These are phyloP conservation scores for Eucalyptus coolabah DNA, from an alignment of 345 rosid genomes.

Conservation along the genomic window DNA sequence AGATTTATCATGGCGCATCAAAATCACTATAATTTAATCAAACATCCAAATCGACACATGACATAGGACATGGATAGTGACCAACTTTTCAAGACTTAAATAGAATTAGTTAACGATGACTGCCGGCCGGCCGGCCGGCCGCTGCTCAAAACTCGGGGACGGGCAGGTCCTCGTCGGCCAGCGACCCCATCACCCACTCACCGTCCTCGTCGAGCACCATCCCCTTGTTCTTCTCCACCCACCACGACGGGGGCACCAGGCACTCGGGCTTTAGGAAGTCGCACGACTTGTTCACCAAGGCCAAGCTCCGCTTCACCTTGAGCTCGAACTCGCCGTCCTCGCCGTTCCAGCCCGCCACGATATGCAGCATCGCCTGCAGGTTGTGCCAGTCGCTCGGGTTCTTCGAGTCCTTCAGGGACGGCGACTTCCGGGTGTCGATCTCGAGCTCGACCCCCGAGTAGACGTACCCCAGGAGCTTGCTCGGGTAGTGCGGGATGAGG, in stretches of 20 bases:
- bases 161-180: constrained; percentile 55
- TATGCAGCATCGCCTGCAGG: constrained; percentile 75
- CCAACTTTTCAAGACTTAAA: neutral
- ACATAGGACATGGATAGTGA: neutral
- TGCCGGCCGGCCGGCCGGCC: neutral
- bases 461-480: constrained; percentile 43
- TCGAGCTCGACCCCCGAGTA: constrained; percentile 30
- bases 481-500: constrained; percentile 64
- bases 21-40: neutral
- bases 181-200: constrained; percentile 45
- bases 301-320: constrained; percentile 73
- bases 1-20: neutral
- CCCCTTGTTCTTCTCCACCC: constrained; percentile 92
- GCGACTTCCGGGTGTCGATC: constrained; percentile 70
- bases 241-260: constrained; percentile 74
- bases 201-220: constrained; percentile 41
- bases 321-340: constrained; percentile 43
- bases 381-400: constrained; percentile 86
- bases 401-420: constrained; percentile 50
- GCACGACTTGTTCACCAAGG: constrained; percentile 71
- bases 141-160: constrained; percentile 28
- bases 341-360: constrained; percentile 84
- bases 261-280: constrained; percentile 62
- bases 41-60: neutral
- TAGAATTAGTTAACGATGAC: neutral